Evolutionary conservation across 345 rosid species (phyloP).

Genomic region (Nasturtium officinale): DNA sequence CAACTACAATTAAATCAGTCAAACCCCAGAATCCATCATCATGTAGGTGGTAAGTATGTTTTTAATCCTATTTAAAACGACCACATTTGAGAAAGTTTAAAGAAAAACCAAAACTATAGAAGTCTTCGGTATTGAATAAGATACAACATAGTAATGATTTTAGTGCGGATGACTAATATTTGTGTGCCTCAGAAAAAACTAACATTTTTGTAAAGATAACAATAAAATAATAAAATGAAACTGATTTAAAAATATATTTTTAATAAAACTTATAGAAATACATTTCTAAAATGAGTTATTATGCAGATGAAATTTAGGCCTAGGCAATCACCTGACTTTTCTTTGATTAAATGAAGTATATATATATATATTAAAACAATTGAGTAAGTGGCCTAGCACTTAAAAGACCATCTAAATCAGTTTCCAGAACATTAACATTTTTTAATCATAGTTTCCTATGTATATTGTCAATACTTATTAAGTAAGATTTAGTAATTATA

Average conservation of each 20-base stretch:
- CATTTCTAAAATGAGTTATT: background rate
- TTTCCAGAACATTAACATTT: slow-evolving; percentile 14
- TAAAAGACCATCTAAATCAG: slow-evolving; percentile 13
- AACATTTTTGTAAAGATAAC: background rate
- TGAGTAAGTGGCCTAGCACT: slow-evolving; percentile 40
- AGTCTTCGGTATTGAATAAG: background rate
- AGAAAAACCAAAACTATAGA: no score
- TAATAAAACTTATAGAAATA: background rate
- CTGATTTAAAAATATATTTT: background rate
- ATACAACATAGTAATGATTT: background rate
- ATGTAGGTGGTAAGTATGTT: slow-evolving; percentile 7
- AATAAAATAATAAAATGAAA: background rate
- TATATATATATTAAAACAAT: no score
- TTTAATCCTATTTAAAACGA: slow-evolving; percentile 4
- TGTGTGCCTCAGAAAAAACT: no score
- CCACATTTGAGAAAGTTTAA: background rate
- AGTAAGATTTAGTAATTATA: slow-evolving; percentile 19
- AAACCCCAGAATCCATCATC: slow-evolving; percentile 32
- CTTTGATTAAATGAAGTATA: background rate
- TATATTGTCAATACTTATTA: slow-evolving; percentile 18
- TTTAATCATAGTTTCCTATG: background rate
- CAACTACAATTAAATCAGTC: no score
- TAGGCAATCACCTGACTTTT: background rate
- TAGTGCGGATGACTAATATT: no score
- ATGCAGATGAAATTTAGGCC: background rate